Conservation (phyloP, 2,329 filamentous ascomycete genomes). For the Talaromyces sp. region DNA sequence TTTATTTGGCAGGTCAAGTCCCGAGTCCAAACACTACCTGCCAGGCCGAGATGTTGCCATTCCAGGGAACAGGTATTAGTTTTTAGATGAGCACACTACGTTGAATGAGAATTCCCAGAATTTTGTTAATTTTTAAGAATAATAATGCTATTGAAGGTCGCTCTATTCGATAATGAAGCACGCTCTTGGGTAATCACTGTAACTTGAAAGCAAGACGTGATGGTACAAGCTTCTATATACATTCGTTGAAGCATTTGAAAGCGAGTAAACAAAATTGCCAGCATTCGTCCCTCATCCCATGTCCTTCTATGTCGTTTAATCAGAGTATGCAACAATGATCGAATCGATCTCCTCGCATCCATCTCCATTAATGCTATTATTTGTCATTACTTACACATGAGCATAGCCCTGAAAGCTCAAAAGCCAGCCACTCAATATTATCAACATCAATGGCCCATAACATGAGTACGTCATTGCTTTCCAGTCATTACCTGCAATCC, state of each 20-base stretch:
- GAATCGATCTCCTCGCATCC: neutral
- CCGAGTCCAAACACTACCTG: neutral
- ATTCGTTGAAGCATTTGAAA: no score
- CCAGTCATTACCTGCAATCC: constrained; percentile 4
- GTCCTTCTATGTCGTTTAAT: neutral
- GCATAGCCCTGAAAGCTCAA: no score
- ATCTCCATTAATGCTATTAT: neutral
- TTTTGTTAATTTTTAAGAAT: no score
- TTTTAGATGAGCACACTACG: neutral
- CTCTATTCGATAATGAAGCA: no score
- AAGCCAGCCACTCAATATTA: neutral
- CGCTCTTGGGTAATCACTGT: no score
- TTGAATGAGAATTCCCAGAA: no score
- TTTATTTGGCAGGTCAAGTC: neutral
- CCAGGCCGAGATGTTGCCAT: neutral
- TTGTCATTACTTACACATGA: no score
- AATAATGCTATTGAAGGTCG: no score
- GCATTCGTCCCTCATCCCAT: no score
- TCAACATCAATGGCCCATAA: neutral
- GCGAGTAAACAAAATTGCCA: no score
- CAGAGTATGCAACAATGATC: neutral
- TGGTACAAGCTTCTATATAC: no score
- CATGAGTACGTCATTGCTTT: neutral
- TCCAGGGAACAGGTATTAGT: neutral
- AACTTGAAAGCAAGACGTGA: no score